phyloP scores from a whole-genome alignment of 345 rosid species.

The Citrus cavaleriei region DNA sequence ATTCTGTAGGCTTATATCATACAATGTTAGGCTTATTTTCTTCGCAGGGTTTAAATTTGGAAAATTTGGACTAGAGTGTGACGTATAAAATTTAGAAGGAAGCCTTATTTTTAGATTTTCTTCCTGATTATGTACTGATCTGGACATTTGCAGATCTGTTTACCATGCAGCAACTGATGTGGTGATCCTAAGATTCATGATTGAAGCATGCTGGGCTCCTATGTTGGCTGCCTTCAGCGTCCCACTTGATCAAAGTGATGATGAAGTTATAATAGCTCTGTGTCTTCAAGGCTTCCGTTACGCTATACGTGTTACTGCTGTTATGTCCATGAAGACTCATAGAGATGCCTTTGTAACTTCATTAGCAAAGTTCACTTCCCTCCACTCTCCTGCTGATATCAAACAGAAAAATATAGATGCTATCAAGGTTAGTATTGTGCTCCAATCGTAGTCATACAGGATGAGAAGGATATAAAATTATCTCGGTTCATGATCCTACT shows the following conservation, averaged over 20 bases:
- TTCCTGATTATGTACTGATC: slow-evolving; percentile 24
- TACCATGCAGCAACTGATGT: slow-evolving; percentile 99
- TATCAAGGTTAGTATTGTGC: slow-evolving; percentile 60
- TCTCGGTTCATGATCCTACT: slow-evolving; percentile 1
- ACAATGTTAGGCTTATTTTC: background rate
- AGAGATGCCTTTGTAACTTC: slow-evolving; percentile 99
- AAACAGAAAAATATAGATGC: slow-evolving; percentile 91
- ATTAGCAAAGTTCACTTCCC: slow-evolving; percentile 94
- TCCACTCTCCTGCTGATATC: slow-evolving; percentile 98
- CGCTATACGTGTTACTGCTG: slow-evolving; percentile 97
- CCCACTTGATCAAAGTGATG: slow-evolving; percentile 97
- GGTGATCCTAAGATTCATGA: slow-evolving; percentile 93
- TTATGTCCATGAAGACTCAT: slow-evolving; percentile 98
- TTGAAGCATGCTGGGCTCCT: slow-evolving; percentile 99
- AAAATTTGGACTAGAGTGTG: background rate
- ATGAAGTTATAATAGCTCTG: slow-evolving; percentile 72
- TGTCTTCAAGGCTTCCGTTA: slow-evolving; percentile 94
- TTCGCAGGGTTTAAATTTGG: background rate
- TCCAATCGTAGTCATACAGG: background rate
- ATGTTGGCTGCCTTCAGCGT: slow-evolving; percentile 99
- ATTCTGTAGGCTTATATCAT: background rate
- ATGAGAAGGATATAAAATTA: background rate
- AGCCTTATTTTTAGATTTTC: background rate
- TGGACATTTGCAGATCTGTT: slow-evolving; percentile 79
- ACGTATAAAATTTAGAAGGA: background rate